Conservation (phyloP, 176 grass and related monocot species). For the Cenchrus purpureus region DNA sequence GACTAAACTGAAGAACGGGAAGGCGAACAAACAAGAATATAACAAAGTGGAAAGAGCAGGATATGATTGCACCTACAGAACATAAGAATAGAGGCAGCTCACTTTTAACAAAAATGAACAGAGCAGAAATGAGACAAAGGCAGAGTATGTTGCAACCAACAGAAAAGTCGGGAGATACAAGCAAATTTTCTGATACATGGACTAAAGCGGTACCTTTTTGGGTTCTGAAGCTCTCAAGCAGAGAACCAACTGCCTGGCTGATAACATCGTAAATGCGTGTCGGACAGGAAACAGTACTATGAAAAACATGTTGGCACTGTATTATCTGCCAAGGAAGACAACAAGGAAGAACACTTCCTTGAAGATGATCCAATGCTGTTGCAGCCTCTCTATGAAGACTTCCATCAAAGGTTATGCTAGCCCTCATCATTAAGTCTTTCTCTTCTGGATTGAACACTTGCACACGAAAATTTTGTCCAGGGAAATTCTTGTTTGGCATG, state of each 20-base stretch:
- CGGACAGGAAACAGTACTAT: conserved; percentile 74
- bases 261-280: conserved; percentile 67
- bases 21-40: background rate
- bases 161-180: conserved; percentile 23
- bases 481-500: conserved; percentile 80
- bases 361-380: conserved; percentile 78
- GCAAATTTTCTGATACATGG: conserved; percentile 19
- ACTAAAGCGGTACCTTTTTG: conserved; percentile 60
- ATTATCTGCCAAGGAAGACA: conserved; percentile 87
- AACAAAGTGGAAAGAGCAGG: background rate
- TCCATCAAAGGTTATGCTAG: conserved; percentile 82
- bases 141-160: background rate
- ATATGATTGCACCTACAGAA: conserved; percentile 24
- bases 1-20: conserved; percentile 20
- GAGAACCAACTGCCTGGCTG: conserved; percentile 54
- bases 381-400: conserved; percentile 87
- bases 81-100: background rate
- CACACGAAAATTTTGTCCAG: conserved; percentile 71
- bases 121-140: background rate
- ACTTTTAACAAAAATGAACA: conserved; percentile 8
- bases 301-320: conserved; percentile 86
- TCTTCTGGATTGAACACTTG: conserved; percentile 66
- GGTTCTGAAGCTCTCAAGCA: conserved; percentile 66
- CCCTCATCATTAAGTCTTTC: conserved; percentile 64
- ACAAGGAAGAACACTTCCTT: conserved; percentile 71